Evolutionary conservation across 2,329 filamentous ascomycete species (phyloP).

Genomic region (Chalaropsis ovoidea): DNA sequence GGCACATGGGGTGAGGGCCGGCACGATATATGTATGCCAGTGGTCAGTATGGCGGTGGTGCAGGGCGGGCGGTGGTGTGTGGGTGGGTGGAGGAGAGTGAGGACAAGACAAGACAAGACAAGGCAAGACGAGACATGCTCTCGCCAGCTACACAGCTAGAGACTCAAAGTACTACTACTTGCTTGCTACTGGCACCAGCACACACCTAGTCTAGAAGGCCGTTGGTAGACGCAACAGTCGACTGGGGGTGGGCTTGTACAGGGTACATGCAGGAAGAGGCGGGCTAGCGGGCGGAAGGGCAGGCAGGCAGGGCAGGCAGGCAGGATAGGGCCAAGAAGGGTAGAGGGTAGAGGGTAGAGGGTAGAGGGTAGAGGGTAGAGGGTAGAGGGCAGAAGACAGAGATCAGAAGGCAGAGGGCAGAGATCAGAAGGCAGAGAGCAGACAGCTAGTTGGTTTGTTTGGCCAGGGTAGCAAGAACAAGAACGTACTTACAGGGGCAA

Average conservation of each 20-base stretch:
- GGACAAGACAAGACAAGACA: neutral
- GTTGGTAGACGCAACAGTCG: neutral
- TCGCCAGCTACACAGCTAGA: neutral
- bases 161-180: neutral
- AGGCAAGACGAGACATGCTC: neutral
- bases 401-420: neutral
- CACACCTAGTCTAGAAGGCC: neutral
- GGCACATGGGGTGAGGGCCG: neutral
- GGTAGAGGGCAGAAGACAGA: neutral
- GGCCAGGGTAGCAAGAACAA: neutral
- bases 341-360: neutral
- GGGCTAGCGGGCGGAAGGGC: neutral
- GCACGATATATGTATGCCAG: constrained; percentile 6
- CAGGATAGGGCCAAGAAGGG: neutral
- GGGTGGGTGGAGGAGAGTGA: no score
- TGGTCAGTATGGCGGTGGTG: neutral
- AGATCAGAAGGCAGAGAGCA: neutral
- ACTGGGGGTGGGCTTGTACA: neutral
- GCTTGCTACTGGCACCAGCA: neutral
- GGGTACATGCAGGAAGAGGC: neutral
- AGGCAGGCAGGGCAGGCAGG: neutral
- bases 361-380: neutral
- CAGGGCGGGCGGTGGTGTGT: no score
- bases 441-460: neutral
- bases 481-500: neutral